Evolutionary conservation across 176 grass and related monocot genomes (phyloP).

Genomic region (Carex pumila): DNA sequence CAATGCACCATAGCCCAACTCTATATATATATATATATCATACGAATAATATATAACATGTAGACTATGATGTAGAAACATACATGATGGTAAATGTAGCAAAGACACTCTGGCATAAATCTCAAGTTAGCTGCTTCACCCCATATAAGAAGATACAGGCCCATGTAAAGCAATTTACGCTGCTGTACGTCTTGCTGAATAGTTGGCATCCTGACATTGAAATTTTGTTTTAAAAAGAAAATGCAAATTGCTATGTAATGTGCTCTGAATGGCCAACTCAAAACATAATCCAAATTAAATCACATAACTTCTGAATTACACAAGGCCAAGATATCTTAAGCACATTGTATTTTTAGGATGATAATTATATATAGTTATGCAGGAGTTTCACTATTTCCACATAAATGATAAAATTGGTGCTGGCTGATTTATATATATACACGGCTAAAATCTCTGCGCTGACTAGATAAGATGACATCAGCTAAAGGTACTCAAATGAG

Average conservation of each 20-base stretch:
- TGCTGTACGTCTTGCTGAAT: slow-evolving; percentile 96
- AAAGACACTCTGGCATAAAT: slow-evolving; percentile 97
- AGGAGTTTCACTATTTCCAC: neutral
- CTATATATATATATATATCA: neutral
- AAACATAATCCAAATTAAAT: neutral
- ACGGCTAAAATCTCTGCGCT: neutral
- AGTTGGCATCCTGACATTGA: slow-evolving; percentile 63
- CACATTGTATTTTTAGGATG: neutral
- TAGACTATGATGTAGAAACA: slow-evolving; percentile 4
- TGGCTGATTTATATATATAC: slow-evolving; percentile 10
- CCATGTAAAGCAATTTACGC: slow-evolving; percentile 88
- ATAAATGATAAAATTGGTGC: neutral
- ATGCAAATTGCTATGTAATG: neutral
- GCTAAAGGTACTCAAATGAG: neutral
- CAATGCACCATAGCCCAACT: no score
- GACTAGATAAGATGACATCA: neutral
- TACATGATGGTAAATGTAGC: slow-evolving; percentile 99
- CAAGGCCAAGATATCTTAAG: neutral
- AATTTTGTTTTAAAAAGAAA: slow-evolving; percentile 19
- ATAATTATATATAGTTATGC: neutral
- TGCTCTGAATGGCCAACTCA: neutral
- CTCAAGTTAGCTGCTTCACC: slow-evolving; percentile 96
- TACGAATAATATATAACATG: neutral
- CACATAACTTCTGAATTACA: no score
- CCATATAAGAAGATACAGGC: slow-evolving; percentile 99